phyloP scores from a whole-genome alignment of 129 eudicot genomes.

The Saposhnikovia divaricata region DNA sequence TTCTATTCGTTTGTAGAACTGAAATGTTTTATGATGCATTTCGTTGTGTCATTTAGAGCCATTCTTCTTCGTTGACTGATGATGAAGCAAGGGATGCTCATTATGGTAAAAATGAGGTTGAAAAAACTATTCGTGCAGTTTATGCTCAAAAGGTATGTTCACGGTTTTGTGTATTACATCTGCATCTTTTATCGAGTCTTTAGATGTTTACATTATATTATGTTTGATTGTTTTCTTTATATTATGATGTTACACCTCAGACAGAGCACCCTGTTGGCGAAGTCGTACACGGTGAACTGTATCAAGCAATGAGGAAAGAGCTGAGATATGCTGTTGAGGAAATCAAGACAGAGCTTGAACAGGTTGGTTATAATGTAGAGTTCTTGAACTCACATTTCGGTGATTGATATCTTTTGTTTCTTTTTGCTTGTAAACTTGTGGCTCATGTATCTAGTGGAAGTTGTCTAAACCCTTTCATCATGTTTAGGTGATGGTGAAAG shows the following conservation, averaged over 20 bases:
- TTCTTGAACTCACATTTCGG: background rate
- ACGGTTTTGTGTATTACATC: background rate
- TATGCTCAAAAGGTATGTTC: slow-evolving; percentile 57
- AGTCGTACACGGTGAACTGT: slow-evolving; percentile 32
- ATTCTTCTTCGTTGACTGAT: slow-evolving; percentile 77
- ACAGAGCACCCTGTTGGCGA: slow-evolving; percentile 48
- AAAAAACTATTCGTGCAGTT: slow-evolving; percentile 63
- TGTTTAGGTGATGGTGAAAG: slow-evolving; percentile 47
- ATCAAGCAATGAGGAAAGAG: slow-evolving; percentile 66
- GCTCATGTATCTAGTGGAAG: background rate
- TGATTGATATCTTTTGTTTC: background rate
- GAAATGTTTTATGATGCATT: slow-evolving; percentile 6
- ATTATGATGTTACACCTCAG: slow-evolving; percentile 28
- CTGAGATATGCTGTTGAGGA: slow-evolving; percentile 72
- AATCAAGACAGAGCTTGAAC: slow-evolving; percentile 67
- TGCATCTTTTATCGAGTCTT: background rate
- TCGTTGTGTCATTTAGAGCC: slow-evolving; percentile 51
- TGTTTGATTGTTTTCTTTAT: background rate
- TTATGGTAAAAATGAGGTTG: slow-evolving; percentile 41
- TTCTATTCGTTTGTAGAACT: background rate
- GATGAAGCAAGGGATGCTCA: slow-evolving; percentile 60
- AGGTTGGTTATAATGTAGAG: slow-evolving; percentile 27
- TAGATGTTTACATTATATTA: background rate
- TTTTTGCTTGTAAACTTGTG: slow-evolving; percentile 4
- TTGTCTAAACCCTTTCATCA: slow-evolving; percentile 11